A percentile compares a stretch with the other conserved stretches of the same genome.
phyloP scores from a whole-genome alignment of 2,329 filamentous ascomycete species.

The Moelleriella libera region DNA sequence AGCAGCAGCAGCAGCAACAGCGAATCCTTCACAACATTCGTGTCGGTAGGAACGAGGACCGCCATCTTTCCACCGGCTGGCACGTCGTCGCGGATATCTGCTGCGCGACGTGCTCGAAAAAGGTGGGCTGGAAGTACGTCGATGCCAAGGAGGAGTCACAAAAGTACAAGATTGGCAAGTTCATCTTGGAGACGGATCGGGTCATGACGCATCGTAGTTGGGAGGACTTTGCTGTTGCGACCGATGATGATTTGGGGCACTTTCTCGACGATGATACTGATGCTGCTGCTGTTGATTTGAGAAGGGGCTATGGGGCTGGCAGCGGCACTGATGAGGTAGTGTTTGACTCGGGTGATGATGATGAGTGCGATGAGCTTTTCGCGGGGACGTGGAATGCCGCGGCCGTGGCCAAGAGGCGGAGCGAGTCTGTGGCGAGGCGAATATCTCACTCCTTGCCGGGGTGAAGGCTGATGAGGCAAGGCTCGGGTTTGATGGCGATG shows the following conservation, averaged over 20 bases:
- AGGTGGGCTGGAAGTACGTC: constrained; percentile 56
- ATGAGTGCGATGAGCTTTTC: constrained; percentile 55
- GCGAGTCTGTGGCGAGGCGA: constrained; percentile 17
- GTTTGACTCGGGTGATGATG: constrained; percentile 51
- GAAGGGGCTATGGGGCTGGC: too few relatives aligned
- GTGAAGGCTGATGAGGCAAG: too few relatives aligned
- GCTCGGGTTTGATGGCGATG: too few relatives aligned
- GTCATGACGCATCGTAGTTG: constrained; percentile 38
- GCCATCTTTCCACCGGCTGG: constrained; percentile 46
- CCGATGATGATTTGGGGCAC: not conserved
- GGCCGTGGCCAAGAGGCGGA: constrained; percentile 31
- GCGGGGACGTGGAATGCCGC: constrained; percentile 45
- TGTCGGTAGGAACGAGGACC: constrained; percentile 37
- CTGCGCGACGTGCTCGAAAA: constrained; percentile 39
- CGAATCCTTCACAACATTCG: constrained; percentile 35
- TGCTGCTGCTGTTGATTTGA: too few relatives aligned
- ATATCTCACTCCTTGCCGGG: not conserved
- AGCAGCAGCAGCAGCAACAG: too few relatives aligned
- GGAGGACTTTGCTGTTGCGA: constrained; percentile 21
- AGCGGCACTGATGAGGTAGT: constrained; percentile 18
- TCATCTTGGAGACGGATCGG: constrained; percentile 48
- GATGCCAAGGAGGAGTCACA: constrained; percentile 45
- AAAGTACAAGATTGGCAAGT: constrained; percentile 56
- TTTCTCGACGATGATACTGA: not conserved
- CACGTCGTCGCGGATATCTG: constrained; percentile 51